Evolutionary conservation across 208 protist genomes (phyloP), one percentile per base, ranked within the genome.

Genomic region (Phytomonas serpens): DNA sequence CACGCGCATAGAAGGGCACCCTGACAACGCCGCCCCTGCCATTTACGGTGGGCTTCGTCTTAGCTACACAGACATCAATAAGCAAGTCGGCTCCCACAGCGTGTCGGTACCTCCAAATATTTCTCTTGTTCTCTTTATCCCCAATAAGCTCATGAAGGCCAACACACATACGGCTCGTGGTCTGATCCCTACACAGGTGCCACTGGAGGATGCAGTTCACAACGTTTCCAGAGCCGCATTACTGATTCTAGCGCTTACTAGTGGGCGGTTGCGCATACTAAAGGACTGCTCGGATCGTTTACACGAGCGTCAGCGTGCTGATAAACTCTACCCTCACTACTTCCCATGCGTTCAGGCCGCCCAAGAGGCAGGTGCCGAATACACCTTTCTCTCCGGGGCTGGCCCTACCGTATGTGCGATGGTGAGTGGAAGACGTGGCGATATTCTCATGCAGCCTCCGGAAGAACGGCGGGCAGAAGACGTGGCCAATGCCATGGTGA

Each of bases 11-110:
- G 92, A 98, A 77, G 93, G 96, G 9, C 94, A 97, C 81, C 82
- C 93, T 0, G 96, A 98, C 81, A 98, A 98, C 79, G 90, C 93
- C 16, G 87, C 96, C 11, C 85, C 94, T 3, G 91, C 90, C 74
- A 93, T 98, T 40, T 98, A 98, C 83, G 96, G 96, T 51, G 93
- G 93, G 64, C 86, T 97, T 47, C 96, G 97, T 70, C 84, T 98
- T 16, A 86, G 92, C 64, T 89, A 92, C 85, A 79, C 68, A 52
- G 67, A 65, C 29, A 61, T 61, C 10, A 76, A 82, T 66, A 71
- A 70, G 23, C 72, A 77, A 27, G 73, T 66, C 33, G 77, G 37
- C 30, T 74, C 68, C 38, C 64, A 68, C 33, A 38, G 23, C 67
- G 33, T 38, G 62, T 19, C 62, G 33, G 62, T 38, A 30, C 31